phyloP scores from a whole-genome alignment of 2,329 filamentous ascomycete genomes.

The Magnaporthales sp. region DNA sequence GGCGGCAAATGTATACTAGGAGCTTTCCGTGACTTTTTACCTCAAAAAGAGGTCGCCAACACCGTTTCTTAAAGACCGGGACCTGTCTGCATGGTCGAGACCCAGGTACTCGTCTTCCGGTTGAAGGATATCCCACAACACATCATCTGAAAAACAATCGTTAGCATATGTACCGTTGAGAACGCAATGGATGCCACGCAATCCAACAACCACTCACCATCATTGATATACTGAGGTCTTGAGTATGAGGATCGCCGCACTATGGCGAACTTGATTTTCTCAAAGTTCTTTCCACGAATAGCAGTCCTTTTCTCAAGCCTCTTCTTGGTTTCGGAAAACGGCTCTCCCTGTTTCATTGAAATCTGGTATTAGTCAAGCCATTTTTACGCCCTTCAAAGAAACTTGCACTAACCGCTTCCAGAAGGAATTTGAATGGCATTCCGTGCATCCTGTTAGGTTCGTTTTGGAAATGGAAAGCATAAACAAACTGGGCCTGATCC shows the following conservation, averaged over 20 bases:
- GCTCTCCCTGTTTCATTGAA: conserved; percentile 52
- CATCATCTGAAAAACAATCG: conserved; percentile 36
- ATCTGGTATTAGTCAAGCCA: conserved; percentile 4
- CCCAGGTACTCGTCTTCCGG: conserved; percentile 55
- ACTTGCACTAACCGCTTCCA: conserved; percentile 59
- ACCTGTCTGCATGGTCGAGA: conserved; percentile 57
- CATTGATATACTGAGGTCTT: conserved; percentile 73
- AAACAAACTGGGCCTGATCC: conserved; percentile 52
- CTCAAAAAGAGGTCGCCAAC: conserved; percentile 54
- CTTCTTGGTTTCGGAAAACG: conserved; percentile 87
- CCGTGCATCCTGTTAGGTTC: conserved; percentile 80
- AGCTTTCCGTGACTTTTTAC: conserved; percentile 13
- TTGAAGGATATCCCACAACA: conserved; percentile 42
- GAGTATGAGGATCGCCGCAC: conserved; percentile 65
- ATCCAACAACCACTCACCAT: conserved; percentile 59
- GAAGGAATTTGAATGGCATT: conserved; percentile 81
- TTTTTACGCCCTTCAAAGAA: neutral
- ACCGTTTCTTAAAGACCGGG: conserved; percentile 49
- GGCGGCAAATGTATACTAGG: neutral
- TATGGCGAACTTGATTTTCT: conserved; percentile 95
- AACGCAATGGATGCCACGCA: conserved; percentile 5
- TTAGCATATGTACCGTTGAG: conserved; percentile 7
- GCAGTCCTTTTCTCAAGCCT: conserved; percentile 87
- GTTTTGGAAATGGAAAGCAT: conserved; percentile 86
- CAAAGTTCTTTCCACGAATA: conserved; percentile 95